These are phyloP conservation scores for Apiotrichum brassicae DNA, from an alignment of 1,284 basidiomycete species.

Conservation along the genomic window DNA sequence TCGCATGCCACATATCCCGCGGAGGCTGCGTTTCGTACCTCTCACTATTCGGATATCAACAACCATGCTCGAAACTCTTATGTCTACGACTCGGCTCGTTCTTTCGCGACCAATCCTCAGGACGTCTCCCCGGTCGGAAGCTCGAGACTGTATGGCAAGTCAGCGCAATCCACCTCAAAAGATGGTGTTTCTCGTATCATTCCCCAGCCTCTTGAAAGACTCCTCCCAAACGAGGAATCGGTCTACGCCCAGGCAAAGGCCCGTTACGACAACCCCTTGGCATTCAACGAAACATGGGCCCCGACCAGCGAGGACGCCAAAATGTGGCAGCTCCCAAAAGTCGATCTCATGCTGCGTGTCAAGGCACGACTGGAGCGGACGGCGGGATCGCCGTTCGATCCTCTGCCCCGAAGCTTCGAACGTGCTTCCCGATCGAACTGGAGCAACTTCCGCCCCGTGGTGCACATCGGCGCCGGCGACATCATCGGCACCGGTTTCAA, in stretches of 20 bases:
- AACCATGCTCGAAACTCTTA: too few relatives aligned
- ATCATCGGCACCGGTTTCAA: conserved; percentile 7
- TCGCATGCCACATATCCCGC: too few relatives aligned
- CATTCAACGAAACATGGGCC: conserved; percentile 5
- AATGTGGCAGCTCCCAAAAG: neutral
- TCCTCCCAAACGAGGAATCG: neutral
- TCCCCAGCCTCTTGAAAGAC: too few relatives aligned
- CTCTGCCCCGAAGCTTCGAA: conserved; percentile 1
- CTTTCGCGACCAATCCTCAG: too few relatives aligned
- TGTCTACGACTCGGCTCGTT: too few relatives aligned
- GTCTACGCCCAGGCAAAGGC: conserved; percentile 3
- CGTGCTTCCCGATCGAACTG: neutral
- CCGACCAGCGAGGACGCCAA: neutral
- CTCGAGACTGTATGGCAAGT: too few relatives aligned
- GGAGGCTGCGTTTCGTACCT: too few relatives aligned
- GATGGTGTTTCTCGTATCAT: too few relatives aligned
- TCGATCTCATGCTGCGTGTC: conserved; percentile 5
- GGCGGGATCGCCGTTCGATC: conserved; percentile 2
- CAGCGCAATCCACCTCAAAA: too few relatives aligned
- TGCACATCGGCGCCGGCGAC: neutral
- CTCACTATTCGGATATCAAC: too few relatives aligned
- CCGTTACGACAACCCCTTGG: conserved; percentile 4
- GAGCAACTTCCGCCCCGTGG: neutral
- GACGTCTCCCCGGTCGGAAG: too few relatives aligned
- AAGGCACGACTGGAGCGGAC: conserved; percentile 4